phyloP scores from a whole-genome alignment of 176 grass and related monocot species.

The Ensete glaucum region DNA sequence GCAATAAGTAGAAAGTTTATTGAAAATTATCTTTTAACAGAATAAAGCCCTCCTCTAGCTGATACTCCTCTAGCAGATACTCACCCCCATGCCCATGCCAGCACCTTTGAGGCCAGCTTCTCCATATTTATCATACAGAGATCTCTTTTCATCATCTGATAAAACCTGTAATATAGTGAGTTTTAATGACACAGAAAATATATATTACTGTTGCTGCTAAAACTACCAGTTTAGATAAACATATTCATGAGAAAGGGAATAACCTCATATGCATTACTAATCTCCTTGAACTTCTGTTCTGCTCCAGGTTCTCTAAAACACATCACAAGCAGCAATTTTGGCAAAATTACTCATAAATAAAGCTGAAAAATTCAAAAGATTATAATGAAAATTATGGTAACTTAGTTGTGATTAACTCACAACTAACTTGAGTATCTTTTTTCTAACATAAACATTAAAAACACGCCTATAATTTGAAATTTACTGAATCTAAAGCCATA shows the following conservation, averaged over 20 bases:
- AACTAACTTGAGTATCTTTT: not conserved
- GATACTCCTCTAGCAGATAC: conserved; percentile 28
- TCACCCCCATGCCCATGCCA: conserved; percentile 88
- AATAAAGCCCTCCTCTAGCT: not conserved
- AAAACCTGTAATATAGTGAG: conserved; percentile 41
- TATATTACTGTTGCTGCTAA: conserved; percentile 1
- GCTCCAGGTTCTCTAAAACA: conserved; percentile 67
- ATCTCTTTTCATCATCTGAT: conserved; percentile 83
- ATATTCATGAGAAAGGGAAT: not conserved
- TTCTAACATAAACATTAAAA: not conserved
- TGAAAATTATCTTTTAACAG: not conserved
- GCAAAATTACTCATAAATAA: not conserved
- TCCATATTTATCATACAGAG: conserved; percentile 89
- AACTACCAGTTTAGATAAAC: conserved; percentile 12
- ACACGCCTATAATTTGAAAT: too few relatives aligned
- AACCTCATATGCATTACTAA: conserved; percentile 94
- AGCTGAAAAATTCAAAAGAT: conserved; percentile 25
- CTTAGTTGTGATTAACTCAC: too few relatives aligned
- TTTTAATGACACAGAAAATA: conserved; percentile 10
- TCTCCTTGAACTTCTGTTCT: conserved; percentile 91
- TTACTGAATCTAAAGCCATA: too few relatives aligned
- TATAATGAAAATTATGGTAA: conserved; percentile 10
- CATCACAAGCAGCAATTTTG: not conserved
- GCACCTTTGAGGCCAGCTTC: conserved; percentile 90
- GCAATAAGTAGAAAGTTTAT: conserved; percentile 6